Conservation (phyloP, 441 rosid genomes). For the Pelargonium exstipulatum region DNA sequence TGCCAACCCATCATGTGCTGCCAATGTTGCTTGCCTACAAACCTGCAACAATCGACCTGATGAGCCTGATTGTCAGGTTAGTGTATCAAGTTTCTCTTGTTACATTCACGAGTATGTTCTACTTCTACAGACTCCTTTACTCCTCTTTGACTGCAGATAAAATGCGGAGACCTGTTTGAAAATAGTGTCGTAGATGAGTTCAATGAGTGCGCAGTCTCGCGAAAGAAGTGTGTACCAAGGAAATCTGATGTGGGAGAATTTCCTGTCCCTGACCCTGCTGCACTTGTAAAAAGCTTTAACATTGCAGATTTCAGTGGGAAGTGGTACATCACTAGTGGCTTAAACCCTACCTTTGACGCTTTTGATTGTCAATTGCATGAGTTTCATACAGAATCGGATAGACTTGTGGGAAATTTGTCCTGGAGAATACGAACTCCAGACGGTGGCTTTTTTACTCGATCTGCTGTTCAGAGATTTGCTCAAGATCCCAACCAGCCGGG, state of each 20-base stretch:
- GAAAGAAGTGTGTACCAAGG: constrained; percentile 79
- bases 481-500: constrained; percentile 79
- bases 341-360: constrained; percentile 79
- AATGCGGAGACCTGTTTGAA: constrained; percentile 83
- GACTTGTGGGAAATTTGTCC: constrained; percentile 66
- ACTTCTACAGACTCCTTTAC: not conserved
- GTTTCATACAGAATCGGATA: constrained; percentile 61
- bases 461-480: constrained; percentile 57
- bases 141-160: constrained; percentile 47
- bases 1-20: constrained; percentile 81
- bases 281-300: constrained; percentile 67
- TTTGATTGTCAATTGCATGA: constrained; percentile 88
- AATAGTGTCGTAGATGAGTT: constrained; percentile 84
- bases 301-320: constrained; percentile 69
- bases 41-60: constrained; percentile 94
- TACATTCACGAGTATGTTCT: not conserved
- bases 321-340: constrained; percentile 86
- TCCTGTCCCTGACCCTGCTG: constrained; percentile 76
- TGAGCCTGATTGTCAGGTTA: constrained; percentile 93
- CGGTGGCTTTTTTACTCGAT: constrained; percentile 69
- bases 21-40: constrained; percentile 86
- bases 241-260: constrained; percentile 90
- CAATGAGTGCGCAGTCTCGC: constrained; percentile 86
- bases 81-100: constrained; percentile 16
- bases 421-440: constrained; percentile 88